phyloP scores from a whole-genome alignment of 2,329 filamentous ascomycete species.

The Aspergillus clavatus region DNA sequence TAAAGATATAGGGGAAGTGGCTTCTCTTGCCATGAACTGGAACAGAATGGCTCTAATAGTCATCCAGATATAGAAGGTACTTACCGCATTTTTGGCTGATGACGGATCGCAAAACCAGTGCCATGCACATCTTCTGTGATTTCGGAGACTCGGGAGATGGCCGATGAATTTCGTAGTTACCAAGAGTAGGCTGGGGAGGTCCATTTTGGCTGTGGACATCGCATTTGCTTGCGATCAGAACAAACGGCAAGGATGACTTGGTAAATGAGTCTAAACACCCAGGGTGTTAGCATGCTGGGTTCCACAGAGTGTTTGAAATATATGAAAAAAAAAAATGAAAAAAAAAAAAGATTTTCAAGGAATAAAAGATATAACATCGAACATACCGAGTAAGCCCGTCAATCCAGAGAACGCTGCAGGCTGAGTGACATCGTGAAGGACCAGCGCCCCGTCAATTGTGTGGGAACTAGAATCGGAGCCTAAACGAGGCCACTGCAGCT shows the following conservation, averaged over 20 bases:
- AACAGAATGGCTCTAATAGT: background rate
- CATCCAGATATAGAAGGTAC: slow-evolving; percentile 27
- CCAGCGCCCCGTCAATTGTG: slow-evolving; percentile 73
- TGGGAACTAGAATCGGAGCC: slow-evolving; percentile 65
- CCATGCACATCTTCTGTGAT: slow-evolving; percentile 69
- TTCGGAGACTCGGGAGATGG: slow-evolving; percentile 67
- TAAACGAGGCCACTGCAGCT: slow-evolving; percentile 48
- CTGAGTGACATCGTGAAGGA: slow-evolving; percentile 83
- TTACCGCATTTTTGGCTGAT: slow-evolving; percentile 65
- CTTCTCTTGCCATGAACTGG: slow-evolving; percentile 1
- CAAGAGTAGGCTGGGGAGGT: slow-evolving; percentile 66
- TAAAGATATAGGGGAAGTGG: background rate
- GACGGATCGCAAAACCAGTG: slow-evolving; percentile 67
- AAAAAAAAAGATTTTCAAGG: background rate
- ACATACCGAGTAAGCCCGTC: slow-evolving; percentile 73
- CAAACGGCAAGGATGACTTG: slow-evolving; percentile 67
- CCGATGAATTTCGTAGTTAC: slow-evolving; percentile 68
- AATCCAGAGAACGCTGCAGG: slow-evolving; percentile 69
- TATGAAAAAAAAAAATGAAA: no score
- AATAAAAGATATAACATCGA: slow-evolving; percentile 2
- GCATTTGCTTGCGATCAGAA: slow-evolving; percentile 86
- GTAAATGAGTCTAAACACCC: slow-evolving; percentile 61
- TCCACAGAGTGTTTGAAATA: no score
- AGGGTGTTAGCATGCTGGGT: slow-evolving; percentile 9
- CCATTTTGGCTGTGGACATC: slow-evolving; percentile 67